phyloP scores from a whole-genome alignment of 2,329 filamentous ascomycete species.

The Fusarium stilboides region DNA sequence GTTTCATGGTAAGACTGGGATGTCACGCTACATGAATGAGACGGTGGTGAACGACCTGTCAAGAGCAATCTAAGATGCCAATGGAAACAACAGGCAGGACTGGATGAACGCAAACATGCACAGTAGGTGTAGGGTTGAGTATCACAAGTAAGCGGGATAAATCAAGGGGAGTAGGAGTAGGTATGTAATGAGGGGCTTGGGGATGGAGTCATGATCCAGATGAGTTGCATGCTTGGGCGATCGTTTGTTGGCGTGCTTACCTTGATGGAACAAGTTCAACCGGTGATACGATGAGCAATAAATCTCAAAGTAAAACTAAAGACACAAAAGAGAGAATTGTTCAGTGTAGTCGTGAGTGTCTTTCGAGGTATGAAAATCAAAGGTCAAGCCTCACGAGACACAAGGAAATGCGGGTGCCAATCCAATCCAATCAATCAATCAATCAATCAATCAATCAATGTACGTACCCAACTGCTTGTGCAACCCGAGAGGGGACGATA shows the following conservation, averaged over 20 bases:
- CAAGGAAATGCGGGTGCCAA: conserved; percentile 18
- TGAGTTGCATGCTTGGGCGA: conserved; percentile 30
- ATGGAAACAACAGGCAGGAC: neutral
- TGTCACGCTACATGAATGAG: neutral
- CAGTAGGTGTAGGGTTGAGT: conserved; percentile 2
- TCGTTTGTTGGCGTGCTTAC: conserved; percentile 28
- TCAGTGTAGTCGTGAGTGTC: neutral
- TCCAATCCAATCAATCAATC: neutral
- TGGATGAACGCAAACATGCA: conserved; percentile 1
- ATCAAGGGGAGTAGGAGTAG: conserved; percentile 11
- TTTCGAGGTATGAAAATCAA: conserved; percentile 15
- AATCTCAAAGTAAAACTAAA: neutral
- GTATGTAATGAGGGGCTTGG: conserved; percentile 37
- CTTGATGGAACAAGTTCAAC: conserved; percentile 22
- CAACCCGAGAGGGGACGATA: neutral
- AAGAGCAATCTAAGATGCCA: neutral
- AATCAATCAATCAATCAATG: neutral
- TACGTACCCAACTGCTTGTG: conserved; percentile 2
- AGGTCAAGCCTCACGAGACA: conserved; percentile 34
- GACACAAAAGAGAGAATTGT: neutral
- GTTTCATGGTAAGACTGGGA: neutral
- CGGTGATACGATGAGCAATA: neutral
- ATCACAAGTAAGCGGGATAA: conserved; percentile 13
- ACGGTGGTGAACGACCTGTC: neutral
- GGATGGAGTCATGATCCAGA: conserved; percentile 34